A percentile compares a stretch with the other conserved stretches of the same genome.
These are phyloP conservation scores for Penicillium taxi DNA, from an alignment of 495 filamentous ascomycete species.

Conservation along the genomic window DNA sequence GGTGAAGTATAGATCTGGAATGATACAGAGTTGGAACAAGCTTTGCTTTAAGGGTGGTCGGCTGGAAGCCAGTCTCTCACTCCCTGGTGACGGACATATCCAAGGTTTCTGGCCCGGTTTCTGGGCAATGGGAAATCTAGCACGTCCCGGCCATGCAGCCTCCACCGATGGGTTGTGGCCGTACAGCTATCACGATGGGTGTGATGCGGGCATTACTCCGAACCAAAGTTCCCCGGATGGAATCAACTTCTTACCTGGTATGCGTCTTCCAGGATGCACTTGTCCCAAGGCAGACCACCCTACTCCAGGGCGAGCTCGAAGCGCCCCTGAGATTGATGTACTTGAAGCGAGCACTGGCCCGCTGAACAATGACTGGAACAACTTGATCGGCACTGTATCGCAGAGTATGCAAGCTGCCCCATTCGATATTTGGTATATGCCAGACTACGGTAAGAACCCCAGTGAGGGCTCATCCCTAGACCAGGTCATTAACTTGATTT, in stretches of 20 bases:
- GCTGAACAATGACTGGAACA: slow-evolving; percentile 37
- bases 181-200: slow-evolving; percentile 65
- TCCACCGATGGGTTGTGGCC: slow-evolving; percentile 74
- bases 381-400: slow-evolving; percentile 53
- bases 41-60: slow-evolving; percentile 69
- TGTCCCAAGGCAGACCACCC: slow-evolving; percentile 62
- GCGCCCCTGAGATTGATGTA: slow-evolving; percentile 70
- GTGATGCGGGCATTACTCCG: slow-evolving; percentile 69
- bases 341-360: slow-evolving; percentile 58
- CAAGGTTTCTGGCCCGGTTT: slow-evolving; percentile 75
- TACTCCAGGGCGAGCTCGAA: slow-evolving; percentile 58
- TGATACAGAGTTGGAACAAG: slow-evolving; percentile 78
- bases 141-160: slow-evolving; percentile 59
- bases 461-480: too few relatives aligned
- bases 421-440: slow-evolving; percentile 69
- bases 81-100: slow-evolving; percentile 61
- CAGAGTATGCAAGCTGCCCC: slow-evolving; percentile 69
- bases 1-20: slow-evolving; percentile 67
- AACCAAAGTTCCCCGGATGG: slow-evolving; percentile 67
- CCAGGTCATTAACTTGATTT: too few relatives aligned
- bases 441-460: slow-evolving; percentile 53
- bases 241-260: slow-evolving; percentile 61
- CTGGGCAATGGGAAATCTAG: slow-evolving; percentile 73
- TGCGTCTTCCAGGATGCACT: slow-evolving; percentile 65
- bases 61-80: slow-evolving; percentile 68